These are phyloP conservation scores for Curvularia eragrostidis DNA, from an alignment of 2,329 filamentous ascomycete species.

Conservation along the genomic window DNA sequence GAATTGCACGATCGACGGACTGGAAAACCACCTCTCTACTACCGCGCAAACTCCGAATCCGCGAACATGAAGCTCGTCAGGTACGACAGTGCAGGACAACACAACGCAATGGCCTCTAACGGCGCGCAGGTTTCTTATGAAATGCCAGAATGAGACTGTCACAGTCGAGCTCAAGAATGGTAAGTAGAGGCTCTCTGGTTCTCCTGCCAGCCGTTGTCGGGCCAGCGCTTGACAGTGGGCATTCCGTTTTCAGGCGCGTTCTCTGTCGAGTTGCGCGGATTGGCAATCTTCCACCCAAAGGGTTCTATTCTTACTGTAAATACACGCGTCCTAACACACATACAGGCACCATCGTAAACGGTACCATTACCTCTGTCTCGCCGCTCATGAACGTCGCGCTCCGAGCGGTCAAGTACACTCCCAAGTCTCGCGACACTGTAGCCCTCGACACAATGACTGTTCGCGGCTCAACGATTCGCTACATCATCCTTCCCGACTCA, in stretches of 20 bases:
- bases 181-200: conserved; percentile 50
- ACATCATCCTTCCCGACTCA: conserved; percentile 95
- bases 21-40: not conserved
- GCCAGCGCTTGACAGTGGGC: not conserved
- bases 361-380: conserved; percentile 94
- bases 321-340: conserved; percentile 4
- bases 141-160: conserved; percentile 98
- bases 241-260: conserved; percentile 1
- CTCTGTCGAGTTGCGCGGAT: conserved; percentile 8
- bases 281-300: not conserved
- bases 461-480: conserved; percentile 92
- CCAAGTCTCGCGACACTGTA: conserved; percentile 84
- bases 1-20: not conserved
- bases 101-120: conserved; percentile 26
- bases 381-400: conserved; percentile 99
- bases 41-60: conserved; percentile 1
- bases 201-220: conserved; percentile 1
- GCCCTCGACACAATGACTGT: conserved; percentile 95
- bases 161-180: conserved; percentile 99
- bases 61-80: conserved; percentile 49
- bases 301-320: not conserved
- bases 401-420: conserved; percentile 95
- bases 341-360: conserved; percentile 89
- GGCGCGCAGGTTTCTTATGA: conserved; percentile 87
- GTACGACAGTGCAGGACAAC: conserved; percentile 21